Base-by-base conservation (phyloP, 73 alveolate genomes). In the Paramecium sonneborni region DNA sequence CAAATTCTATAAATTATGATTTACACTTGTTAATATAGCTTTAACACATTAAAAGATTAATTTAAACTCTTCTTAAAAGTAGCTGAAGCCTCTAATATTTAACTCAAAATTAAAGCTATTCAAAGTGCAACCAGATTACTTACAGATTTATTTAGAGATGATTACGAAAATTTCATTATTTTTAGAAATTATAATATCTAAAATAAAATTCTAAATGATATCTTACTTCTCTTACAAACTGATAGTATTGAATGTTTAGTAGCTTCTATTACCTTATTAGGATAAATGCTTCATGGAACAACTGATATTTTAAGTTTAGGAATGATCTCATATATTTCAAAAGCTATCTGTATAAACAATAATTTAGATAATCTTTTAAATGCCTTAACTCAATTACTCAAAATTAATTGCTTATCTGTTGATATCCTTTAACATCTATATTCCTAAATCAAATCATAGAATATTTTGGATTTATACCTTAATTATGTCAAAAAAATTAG, bases 1-100 rank as follows among this genome's bases (percentile, higher is more conserved):
- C 12, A 72, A 72, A 72, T 72, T 72, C 26, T 72, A 38, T 14
- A 72, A 72, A 37, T 72, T 9, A 72, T 72, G 86, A 72, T 72
- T 15, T 72, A 35, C 11, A n/a, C 35, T 1, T 72, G 86, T n/a
- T 18, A 72, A 72, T 72, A 72, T 72, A 18, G 20, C 37, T 35
- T 72, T 18, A 15, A 72, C 12, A 72, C 57, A 1, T 35, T 72
- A 18, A 72, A 38, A 34, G 86, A 72, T 6, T 34, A 32, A 32
- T 72, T 72, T 21, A 35, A 32, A 72, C 32, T 72, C 2, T 72
- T 72, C 20, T 72, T 72, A 72, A 72, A 72, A 18, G 57, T 72
- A 0, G 86, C 86, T 14, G 55, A 72, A 72, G 86, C 86, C 38
- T 72, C 86, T 3, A 15, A 26, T 32, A 72, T 72, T 7, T 58